A percentile compares a stretch with the other conserved stretches of the same genome.
phyloP scores from a whole-genome alignment of 441 rosid genomes.

The Gossypium davidsonii region DNA sequence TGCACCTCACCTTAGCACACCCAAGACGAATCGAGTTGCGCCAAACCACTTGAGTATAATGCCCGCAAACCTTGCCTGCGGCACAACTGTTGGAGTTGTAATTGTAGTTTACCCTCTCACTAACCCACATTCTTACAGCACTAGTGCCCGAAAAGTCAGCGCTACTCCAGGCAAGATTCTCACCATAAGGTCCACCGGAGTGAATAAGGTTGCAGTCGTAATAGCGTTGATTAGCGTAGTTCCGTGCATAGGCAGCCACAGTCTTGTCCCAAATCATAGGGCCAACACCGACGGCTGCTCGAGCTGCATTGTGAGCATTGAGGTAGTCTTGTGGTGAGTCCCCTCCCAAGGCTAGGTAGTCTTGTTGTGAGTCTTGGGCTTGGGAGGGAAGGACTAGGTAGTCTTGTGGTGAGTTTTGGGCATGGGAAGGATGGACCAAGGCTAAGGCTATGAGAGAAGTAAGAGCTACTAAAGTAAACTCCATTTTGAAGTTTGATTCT shows the following conservation, averaged over 20 bases:
- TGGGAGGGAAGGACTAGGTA: not conserved
- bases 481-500: not conserved
- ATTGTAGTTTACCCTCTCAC: slow-evolving; percentile 36
- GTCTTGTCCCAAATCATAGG: slow-evolving; percentile 38
- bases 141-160: slow-evolving; percentile 26
- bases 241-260: slow-evolving; percentile 41
- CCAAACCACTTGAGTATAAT: slow-evolving; percentile 61
- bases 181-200: slow-evolving; percentile 49
- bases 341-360: slow-evolving; percentile 24
- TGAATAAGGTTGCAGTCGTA: slow-evolving; percentile 38
- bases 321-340: slow-evolving; percentile 41
- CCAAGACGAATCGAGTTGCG: slow-evolving; percentile 33
- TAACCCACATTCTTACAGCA: slow-evolving; percentile 45
- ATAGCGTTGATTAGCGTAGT: slow-evolving; percentile 31
- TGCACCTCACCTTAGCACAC: slow-evolving; percentile 48
- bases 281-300: slow-evolving; percentile 29
- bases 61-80: slow-evolving; percentile 32
- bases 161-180: slow-evolving; percentile 45
- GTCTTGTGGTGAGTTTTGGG: slow-evolving; percentile 26
- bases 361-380: slow-evolving; percentile 37
- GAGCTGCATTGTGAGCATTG: slow-evolving; percentile 43
- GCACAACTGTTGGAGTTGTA: slow-evolving; percentile 37
- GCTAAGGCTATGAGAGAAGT: not conserved
- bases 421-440: slow-evolving; percentile 5
- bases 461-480: not conserved